Evolutionary conservation across 805 yeast species (phyloP).

Genomic region (Pichia insulana): DNA sequence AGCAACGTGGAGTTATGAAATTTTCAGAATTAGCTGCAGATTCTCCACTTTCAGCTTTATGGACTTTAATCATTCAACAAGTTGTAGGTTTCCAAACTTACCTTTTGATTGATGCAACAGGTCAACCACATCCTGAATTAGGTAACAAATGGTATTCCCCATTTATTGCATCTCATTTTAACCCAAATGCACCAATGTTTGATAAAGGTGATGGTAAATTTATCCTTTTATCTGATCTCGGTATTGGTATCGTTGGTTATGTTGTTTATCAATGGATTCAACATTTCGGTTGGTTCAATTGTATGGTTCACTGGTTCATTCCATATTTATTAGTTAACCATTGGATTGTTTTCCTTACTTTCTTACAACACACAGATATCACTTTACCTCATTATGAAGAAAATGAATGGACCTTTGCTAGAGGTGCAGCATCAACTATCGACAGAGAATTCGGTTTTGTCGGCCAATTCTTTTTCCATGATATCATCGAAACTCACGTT

Average conservation of each 20-base stretch:
- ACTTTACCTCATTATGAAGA: slow-evolving; percentile 51
- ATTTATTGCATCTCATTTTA: slow-evolving; percentile 41
- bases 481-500: slow-evolving; percentile 51
- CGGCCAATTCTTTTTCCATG: slow-evolving; percentile 50
- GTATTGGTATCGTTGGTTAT: slow-evolving; percentile 36
- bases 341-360: slow-evolving; percentile 58
- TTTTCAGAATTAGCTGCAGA: slow-evolving; percentile 44
- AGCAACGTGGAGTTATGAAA: slow-evolving; percentile 24
- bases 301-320: slow-evolving; percentile 46
- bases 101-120: slow-evolving; percentile 46
- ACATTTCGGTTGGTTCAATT: slow-evolving; percentile 39
- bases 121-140: slow-evolving; percentile 38
- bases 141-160: slow-evolving; percentile 24
- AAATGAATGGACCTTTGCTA: slow-evolving; percentile 52
- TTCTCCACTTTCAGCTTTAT: slow-evolving; percentile 41
- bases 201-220: slow-evolving; percentile 48
- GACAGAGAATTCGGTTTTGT: slow-evolving; percentile 54
- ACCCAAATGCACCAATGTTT: slow-evolving; percentile 47
- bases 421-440: slow-evolving; percentile 60
- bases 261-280: slow-evolving; percentile 46
- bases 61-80: slow-evolving; percentile 42
- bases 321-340: slow-evolving; percentile 56
- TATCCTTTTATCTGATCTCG: slow-evolving; percentile 47
- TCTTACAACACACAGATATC: slow-evolving; percentile 54
- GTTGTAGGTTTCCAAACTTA: slow-evolving; percentile 46